Base-by-base conservation (phyloP, 768 basidiomycete species). In the Leccinellum rugosiceps region DNA sequence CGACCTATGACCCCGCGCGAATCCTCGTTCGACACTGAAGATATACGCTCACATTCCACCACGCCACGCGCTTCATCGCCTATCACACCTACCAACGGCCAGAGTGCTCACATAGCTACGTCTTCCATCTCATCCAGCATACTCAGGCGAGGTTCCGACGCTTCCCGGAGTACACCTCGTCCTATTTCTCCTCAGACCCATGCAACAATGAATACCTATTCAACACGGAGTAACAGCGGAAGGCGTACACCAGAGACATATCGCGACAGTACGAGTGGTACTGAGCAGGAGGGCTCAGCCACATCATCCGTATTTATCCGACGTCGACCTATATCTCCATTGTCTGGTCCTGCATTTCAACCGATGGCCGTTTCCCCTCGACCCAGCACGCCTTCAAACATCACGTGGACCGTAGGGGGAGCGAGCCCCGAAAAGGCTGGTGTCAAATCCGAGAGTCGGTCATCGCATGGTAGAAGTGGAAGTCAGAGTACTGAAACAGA, bases 1-100 rank as follows among this genome's bases (percentile, higher is more conserved):
- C 78, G 92, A 43, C 92, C 92, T 17, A 92, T 93, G 88, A 93
- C 92, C 6, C 92, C 92, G n/a, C 86, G 84, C 55, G 88, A 90
- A 61, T 64, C 75, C 6, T 75, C 81, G 31, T 76, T 77, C 55
- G 92, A 92, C 49, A 68, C 79, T 28, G 90, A 92, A 54, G 88
- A 91, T 58, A 82, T 83, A 64, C 86, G 83, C 57, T 88, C 87
- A 1, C 85, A 86, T 48, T 80, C 81, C 34, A 76, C 77, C 23
- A 94, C 91, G 4, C 91, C 91, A 56, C 86, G 91, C 54, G 90
- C 91, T 17, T 85, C 84, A 17, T 86, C 87, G 0, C 87, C 87
- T 44, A 78, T 78, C 47, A 74, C 77, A 43, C 68, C 67, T 28
- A 55, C 73, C 31, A 77, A 66, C 50, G 65, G 69, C 58, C 58